Evolutionary conservation across 2,329 filamentous ascomycete genomes (phyloP).

Genomic region (Samsoniella hepiali): DNA sequence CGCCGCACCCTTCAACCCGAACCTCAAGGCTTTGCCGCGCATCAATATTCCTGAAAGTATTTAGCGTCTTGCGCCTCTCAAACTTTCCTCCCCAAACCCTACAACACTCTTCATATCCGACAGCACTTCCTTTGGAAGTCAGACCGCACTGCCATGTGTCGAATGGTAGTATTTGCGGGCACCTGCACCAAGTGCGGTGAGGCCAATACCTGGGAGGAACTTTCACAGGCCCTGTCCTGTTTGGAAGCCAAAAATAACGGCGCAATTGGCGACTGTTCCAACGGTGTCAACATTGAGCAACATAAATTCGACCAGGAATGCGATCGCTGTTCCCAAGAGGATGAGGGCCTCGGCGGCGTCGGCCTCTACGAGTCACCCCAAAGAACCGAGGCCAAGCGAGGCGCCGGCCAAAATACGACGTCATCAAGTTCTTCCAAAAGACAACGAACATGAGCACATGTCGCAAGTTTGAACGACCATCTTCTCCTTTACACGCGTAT

Average conservation of each 20-base stretch:
- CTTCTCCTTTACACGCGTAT: neutral
- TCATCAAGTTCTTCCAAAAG: conserved; percentile 8
- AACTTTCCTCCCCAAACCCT: neutral
- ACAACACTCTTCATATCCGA: neutral
- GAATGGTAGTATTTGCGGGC: conserved; percentile 43
- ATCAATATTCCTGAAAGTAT: neutral
- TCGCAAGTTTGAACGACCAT: neutral
- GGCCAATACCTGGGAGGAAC: conserved; percentile 41
- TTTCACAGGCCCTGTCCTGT: conserved; percentile 45
- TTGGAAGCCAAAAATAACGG: conserved; percentile 49
- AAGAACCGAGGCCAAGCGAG: conserved; percentile 12
- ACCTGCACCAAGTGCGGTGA: conserved; percentile 42
- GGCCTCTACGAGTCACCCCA: conserved; percentile 29
- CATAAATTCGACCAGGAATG: conserved; percentile 49
- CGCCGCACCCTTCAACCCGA: neutral
- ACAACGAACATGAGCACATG: conserved; percentile 14
- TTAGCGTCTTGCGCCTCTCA: neutral
- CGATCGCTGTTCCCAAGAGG: conserved; percentile 40
- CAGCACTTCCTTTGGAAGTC: no score
- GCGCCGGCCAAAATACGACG: conserved; percentile 1
- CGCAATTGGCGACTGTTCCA: conserved; percentile 41
- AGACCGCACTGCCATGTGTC: conserved; percentile 39
- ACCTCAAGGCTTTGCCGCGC: neutral
- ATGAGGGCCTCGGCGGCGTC: conserved; percentile 42
- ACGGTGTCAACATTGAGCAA: conserved; percentile 40